Conservation (phyloP, 1,284 basidiomycete genomes). For the Fomitopsis schrenkii region DNA sequence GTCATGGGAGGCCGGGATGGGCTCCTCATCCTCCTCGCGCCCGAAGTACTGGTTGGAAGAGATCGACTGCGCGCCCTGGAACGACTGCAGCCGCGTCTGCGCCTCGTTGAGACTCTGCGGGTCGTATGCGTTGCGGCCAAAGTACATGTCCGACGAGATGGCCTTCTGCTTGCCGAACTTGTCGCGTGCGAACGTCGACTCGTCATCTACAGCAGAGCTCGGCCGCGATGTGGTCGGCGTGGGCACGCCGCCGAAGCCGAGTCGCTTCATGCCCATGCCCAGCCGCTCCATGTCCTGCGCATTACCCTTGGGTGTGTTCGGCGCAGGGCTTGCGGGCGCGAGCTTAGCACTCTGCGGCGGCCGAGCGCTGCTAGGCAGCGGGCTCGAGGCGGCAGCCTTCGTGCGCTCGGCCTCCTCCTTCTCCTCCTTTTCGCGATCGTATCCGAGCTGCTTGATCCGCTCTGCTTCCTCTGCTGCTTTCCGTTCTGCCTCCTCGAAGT, state of each 20-base stretch:
- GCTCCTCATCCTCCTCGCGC: constrained; percentile 78
- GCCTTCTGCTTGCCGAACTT: constrained; percentile 92
- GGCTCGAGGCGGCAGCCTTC: constrained; percentile 36
- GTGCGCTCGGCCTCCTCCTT: constrained; percentile 60
- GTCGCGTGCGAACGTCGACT: constrained; percentile 80
- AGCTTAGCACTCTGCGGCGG: constrained; percentile 23
- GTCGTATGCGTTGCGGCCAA: constrained; percentile 89
- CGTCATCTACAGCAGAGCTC: constrained; percentile 39
- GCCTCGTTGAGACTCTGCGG: constrained; percentile 71
- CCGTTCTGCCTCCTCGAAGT: constrained; percentile 90
- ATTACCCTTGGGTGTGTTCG: constrained; percentile 32
- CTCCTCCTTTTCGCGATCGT: constrained; percentile 80
- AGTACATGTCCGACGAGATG: constrained; percentile 98
- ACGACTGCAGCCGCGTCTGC: constrained; percentile 76
- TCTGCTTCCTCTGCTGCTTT: constrained; percentile 89
- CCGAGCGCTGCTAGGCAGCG: constrained; percentile 18
- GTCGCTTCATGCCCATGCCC: constrained; percentile 78
- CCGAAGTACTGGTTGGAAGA: constrained; percentile 97
- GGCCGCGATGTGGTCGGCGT: constrained; percentile 40
- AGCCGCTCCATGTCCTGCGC: constrained; percentile 56
- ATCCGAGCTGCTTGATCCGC: constrained; percentile 83
- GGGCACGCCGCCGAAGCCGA: constrained; percentile 87
- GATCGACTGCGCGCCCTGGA: constrained; percentile 92
- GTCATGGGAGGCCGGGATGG: constrained; percentile 34
- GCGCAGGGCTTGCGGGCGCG: constrained; percentile 17